Evolutionary conservation across 1,139 yeast genomes (phyloP), one percentile per base, ranked within the genome.

Genomic region (Kodamaea sp.): DNA sequence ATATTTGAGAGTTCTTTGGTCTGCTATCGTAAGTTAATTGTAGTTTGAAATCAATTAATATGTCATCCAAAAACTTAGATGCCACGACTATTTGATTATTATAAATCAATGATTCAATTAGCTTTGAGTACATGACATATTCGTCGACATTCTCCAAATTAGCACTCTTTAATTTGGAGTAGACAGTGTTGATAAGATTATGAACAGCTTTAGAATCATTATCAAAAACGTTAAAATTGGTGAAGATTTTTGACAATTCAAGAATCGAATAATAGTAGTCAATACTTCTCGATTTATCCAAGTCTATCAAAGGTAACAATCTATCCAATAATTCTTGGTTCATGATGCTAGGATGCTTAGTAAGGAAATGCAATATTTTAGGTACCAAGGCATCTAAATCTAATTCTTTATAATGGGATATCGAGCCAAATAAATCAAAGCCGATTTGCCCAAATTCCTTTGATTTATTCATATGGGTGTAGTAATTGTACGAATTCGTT

Each of bases 401-500:
- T 36, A 69, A 54, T 32, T 65, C 59, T 10, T 52, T 52, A 15
- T 47, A 40, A 22, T 55, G 48, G 6, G 54, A 43, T 11, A 84
- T 75, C 26, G 79, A 68, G 34, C 50, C 57, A 44, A 81, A 73
- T 44, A 84, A 67, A 48, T 81, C 86, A 39, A 78, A 56, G 0
- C 84, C 84, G 42, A 84, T 75, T 54, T 79, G 77, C 46, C 75
- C 73, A 55, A 80, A 83, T 53, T 83, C 88, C 40, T 80, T 81
- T 2, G 49, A 44, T 31, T 49, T 48, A 11, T 29, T 40, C 20
- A 35, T 11, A 26, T 29, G 30, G 10, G 35, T 31, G 11, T 31
- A 27, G 29, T 32, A 34, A 10, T 39, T 31, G 29, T 31, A 42
- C 10, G 44, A 32, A 32, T 48, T 50, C n/a, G 27, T 30, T 15